Conservation (phyloP, 2,329 filamentous ascomycete genomes). For the Gnomoniopsis sp. region DNA sequence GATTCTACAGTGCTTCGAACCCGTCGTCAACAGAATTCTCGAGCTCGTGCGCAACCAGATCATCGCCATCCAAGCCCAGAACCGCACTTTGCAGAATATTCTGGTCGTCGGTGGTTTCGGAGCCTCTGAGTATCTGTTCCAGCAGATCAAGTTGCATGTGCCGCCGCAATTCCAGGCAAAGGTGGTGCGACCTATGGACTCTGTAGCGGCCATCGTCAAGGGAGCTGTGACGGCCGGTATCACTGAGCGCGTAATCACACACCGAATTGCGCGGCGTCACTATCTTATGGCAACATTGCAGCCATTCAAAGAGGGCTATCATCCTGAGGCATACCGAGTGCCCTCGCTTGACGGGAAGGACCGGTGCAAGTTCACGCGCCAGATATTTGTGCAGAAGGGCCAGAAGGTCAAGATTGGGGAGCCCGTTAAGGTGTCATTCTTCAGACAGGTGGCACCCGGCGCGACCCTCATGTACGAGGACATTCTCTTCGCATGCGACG, state of each 20-base stretch:
- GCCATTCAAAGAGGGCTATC: slow-evolving; percentile 98
- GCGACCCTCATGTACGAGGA: slow-evolving; percentile 99
- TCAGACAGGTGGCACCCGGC: slow-evolving; percentile 94
- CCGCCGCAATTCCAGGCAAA: slow-evolving; percentile 98
- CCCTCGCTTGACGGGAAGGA: slow-evolving; percentile 96
- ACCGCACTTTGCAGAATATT: slow-evolving; percentile 90
- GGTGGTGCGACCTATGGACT: slow-evolving; percentile 98
- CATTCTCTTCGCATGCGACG: slow-evolving; percentile 94
- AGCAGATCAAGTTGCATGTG: slow-evolving; percentile 98
- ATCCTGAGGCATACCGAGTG: slow-evolving; percentile 96
- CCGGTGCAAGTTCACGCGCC: slow-evolving; percentile 95
- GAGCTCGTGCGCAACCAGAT: slow-evolving; percentile 98
- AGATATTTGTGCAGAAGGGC: slow-evolving; percentile 98
- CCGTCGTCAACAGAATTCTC: slow-evolving; percentile 93
- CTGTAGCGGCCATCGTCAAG: slow-evolving; percentile 97
- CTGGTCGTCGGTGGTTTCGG: slow-evolving; percentile 97
- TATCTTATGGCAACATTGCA: slow-evolving; percentile 99
- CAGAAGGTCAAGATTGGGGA: slow-evolving; percentile 99
- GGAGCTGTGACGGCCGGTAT: slow-evolving; percentile 97
- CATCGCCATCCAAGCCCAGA: slow-evolving; percentile 97
- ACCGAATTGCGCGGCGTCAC: slow-evolving; percentile 93
- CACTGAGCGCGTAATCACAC: slow-evolving; percentile 92
- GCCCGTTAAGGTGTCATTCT: slow-evolving; percentile 97
- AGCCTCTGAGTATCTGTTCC: slow-evolving; percentile 97
- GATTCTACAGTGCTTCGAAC: slow-evolving; percentile 97